Conservation (phyloP, 495 filamentous ascomycete species). For the Beverwykella pulmonaria region DNA sequence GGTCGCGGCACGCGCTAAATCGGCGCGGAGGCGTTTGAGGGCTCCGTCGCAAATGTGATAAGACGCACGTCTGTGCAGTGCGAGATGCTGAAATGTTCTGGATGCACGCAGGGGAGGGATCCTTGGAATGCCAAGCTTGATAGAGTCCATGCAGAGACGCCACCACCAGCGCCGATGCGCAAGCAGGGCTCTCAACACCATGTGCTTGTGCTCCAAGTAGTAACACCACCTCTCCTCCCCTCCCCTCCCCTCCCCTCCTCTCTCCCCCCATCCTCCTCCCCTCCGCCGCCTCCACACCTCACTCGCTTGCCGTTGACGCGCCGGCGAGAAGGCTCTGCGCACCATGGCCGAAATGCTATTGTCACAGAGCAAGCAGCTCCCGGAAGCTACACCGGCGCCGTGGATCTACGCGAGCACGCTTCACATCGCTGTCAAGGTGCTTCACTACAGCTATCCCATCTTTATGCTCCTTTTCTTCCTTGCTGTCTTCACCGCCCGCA, state of each 20-base stretch:
- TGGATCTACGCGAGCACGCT: conserved; percentile 5
- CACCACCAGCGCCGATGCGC: no score
- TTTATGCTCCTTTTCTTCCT: conserved; percentile 70
- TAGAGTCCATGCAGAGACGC: no score
- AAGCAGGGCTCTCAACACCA: conserved; percentile 2
- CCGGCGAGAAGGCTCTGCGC: background rate
- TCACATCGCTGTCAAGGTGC: background rate
- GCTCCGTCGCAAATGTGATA: background rate
- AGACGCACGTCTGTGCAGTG: no score
- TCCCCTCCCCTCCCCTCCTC: no score
- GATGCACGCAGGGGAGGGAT: no score
- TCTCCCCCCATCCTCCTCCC: background rate
- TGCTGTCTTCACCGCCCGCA: conserved; percentile 62
- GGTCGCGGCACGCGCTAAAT: conserved; percentile 2
- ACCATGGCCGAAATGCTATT: background rate
- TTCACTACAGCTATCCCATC: conserved; percentile 64
- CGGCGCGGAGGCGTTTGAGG: background rate
- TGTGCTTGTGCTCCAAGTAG: background rate
- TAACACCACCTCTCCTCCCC: conserved; percentile 2
- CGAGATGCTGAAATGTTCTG: no score
- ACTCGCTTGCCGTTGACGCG: background rate
- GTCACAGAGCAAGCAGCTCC: background rate
- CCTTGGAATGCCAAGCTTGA: no score
- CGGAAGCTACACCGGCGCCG: background rate
- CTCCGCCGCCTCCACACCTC: background rate